Base-by-base conservation (phyloP, 768 basidiomycete species). In the Amanita rubescens region DNA sequence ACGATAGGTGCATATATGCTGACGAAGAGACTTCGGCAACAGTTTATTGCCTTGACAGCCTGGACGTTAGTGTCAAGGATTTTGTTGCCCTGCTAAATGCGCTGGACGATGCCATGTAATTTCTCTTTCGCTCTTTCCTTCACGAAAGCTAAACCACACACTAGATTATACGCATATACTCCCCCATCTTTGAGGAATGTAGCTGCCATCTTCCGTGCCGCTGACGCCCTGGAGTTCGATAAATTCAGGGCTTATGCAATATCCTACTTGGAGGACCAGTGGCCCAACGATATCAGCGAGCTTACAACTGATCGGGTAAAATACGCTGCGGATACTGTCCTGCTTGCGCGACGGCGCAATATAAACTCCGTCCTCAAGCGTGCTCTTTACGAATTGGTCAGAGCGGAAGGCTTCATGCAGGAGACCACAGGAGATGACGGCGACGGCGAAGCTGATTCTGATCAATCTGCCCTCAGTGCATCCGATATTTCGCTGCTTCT, bases 81-180 rank as follows among this genome's bases (percentile, higher is more conserved):
- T 73, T 74, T 42, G 66, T 62, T 38, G 48, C 43, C 2, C 57
- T 72, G 32, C 53, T 75, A 15, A 52, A 56, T 11, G 63, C 67
- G 1, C 47, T 72, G 8, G 72, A 75, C 22, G 58, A 67, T 17
- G 63, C 62, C 7, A 62, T 68, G 72, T 75, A 20, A n/a, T 51
- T 51, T 35, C 47, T 19, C 11, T 3, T 5, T 12, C n/a, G 12
- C 10, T 25, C 1, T 20, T 51, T 1, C 3, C 8, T 2, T 51
- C 15, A 8, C n/a, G n/a, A n/a, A n/a, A n/a, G 3, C 37, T 15
- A 25, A 51, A 17, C 10, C 11, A 20, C 24, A 19, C 22, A 11
- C 3, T 39, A 51, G 49, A 38, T 34, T 35, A 1, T 51, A 39
- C 37, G 11, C 7, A 6, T 39, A 38, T 25, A 24, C 39, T 5